These are phyloP conservation scores for Volvariella surrecta DNA, from an alignment of 1,284 basidiomycete genomes.

Conservation along the genomic window DNA sequence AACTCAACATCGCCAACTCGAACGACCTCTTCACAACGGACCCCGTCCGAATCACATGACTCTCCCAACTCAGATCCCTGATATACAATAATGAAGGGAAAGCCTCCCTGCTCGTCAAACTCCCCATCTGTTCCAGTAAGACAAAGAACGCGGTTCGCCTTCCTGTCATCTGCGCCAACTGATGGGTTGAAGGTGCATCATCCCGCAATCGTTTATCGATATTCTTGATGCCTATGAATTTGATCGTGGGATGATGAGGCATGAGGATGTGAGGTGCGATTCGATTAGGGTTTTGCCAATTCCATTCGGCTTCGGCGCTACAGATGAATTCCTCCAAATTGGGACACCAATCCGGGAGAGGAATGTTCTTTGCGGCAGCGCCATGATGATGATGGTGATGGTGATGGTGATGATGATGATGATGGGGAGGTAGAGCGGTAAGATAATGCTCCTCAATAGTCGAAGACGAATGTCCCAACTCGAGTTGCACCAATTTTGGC, in stretches of 20 bases:
- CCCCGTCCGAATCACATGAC: conserved; percentile 26
- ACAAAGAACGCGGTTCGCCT: conserved; percentile 50
- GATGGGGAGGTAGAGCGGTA: conserved; percentile 30
- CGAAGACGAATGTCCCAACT: conserved; percentile 61
- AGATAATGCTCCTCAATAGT: conserved; percentile 57
- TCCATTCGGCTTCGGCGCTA: conserved; percentile 68
- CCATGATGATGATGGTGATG: background rate
- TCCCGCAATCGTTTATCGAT: conserved; percentile 50
- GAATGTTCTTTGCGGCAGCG: conserved; percentile 23
- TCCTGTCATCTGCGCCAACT: conserved; percentile 8
- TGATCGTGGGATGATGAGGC: conserved; percentile 48
- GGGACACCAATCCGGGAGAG: conserved; percentile 55
- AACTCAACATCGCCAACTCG: conserved; percentile 10
- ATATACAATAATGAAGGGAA: conserved; percentile 57
- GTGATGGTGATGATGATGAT: too few relatives aligned
- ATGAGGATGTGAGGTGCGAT: conserved; percentile 69
- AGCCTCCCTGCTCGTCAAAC: conserved; percentile 44
- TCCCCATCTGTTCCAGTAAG: conserved; percentile 54
- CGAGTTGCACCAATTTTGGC: conserved; percentile 48
- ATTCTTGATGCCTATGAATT: conserved; percentile 64
- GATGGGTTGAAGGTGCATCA: conserved; percentile 13
- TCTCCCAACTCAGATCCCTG: conserved; percentile 47
- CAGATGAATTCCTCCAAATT: conserved; percentile 62
- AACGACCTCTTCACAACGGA: conserved; percentile 2
- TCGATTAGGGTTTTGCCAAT: conserved; percentile 70